Evolutionary conservation across 1,284 basidiomycete species (phyloP), one percentile per base, ranked within the genome.

Genomic region (Pseudozyma hubeiensis): DNA sequence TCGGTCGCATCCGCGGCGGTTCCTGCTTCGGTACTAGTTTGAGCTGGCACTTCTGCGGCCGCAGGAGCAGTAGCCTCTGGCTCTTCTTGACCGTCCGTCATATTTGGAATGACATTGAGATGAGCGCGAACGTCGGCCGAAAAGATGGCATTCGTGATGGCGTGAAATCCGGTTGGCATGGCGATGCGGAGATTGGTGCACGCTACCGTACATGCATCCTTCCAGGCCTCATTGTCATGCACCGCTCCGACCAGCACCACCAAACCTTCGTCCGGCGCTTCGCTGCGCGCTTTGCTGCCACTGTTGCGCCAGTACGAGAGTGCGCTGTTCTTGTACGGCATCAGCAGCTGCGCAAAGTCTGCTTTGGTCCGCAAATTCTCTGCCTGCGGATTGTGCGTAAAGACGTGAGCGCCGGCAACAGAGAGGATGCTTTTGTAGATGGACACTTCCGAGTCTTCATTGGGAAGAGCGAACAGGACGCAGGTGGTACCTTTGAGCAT

Each of bases 401-500:
- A 67, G 29, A 75, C 58, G 14, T 49, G 64, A 9, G 68, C 73
- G 2, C 73, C 73, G 5, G 61, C 68, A 2, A 65, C 31, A 35
- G 57, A 44, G 31, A 72, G 60, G 29, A 75, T 50, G 41, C 50
- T 63, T 13, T 58, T 59, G 50, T 75, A 75, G 53, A 71, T 68
- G 24, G 51, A 13, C 16, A 75, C 31, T 41, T 75, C 73, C 17
- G 57, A 40, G 5, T 71, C 64, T 62, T 75, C 64, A 37, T 13
- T 29, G 6, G 68, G 58, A 6, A 65, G 60, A 19, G 58, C 58
- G 14, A 79, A 61, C 29, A 78, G 59, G 17, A 80, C 53, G 41
- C 62, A 64, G 6, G 76, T 80, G 8, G 69, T 78, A 13, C 73
- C 78, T 24, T 50, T 57, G 33, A 80, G 65, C 60, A 80, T 71